Base-by-base conservation (phyloP, 495 filamentous ascomycete species). In the Melanomma pulvis-pyrius region DNA sequence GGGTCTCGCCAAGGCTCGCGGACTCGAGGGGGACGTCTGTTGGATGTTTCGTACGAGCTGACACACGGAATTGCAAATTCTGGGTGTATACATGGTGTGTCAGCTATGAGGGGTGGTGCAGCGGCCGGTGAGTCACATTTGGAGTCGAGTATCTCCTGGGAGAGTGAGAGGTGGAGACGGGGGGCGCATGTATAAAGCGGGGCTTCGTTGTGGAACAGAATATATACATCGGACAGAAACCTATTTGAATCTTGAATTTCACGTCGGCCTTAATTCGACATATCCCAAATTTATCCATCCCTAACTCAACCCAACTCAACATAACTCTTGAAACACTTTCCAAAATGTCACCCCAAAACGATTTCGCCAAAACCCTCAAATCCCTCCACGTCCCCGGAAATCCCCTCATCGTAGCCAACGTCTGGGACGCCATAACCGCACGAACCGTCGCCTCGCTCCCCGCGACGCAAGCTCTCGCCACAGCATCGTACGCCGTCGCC, bases 381-480 rank as follows among this genome's bases (percentile, higher is more conserved):
- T 39, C 75, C 48, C 82, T 87, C 53, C 84, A 86, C 73, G 36
- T 61, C 9, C 80, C 82, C 0, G 74, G 77, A 34, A 60, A 74
- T 11, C 83, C 84, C 17, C 63, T 87, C 12, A 55, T 84, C 36
- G 76, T 86, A 28, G 77, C 81, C 59, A 87, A 86, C 68, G 72
- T 83, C 62, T 82, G 80, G 70, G 82, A 86, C 67, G 76, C 72
- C 44, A 65, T 77, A 21, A 79, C 82, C 36, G 82, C 83, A 1
- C 68, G 71, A 11, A 49, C 77, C 28, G 68, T 82, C 61, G 77
- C 80, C 39, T 70, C 76, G 1, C 75, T 80, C 17, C 78, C 80
- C 0, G 41, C 63, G 0, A 76, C 77, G 13, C 71, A 74, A 34
- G 84, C 83, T 57, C 72, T 86, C 26, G 84, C 82, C 21, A 84